Conservation (phyloP, 2,329 filamentous ascomycete genomes). For the Trichoderma hamatum region DNA sequence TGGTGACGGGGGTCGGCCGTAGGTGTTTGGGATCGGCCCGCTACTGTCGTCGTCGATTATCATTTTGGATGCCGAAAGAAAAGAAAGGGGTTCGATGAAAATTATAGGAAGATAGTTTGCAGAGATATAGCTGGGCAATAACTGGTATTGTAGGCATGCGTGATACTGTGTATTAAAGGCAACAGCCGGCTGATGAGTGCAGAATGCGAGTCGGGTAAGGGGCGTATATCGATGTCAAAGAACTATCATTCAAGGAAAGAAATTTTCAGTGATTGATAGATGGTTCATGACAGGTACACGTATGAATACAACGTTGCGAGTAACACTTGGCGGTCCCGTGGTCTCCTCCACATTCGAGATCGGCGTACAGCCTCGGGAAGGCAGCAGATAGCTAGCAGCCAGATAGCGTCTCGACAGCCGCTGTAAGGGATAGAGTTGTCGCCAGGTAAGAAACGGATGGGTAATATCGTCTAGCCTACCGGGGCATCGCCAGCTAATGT, state of each 20-base stretch:
- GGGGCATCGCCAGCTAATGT: conserved; percentile 27
- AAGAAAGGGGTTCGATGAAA: not conserved
- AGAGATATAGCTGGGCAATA: not conserved
- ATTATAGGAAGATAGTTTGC: not conserved
- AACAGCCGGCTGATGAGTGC: not conserved
- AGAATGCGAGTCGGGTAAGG: not conserved
- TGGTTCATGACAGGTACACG: not conserved
- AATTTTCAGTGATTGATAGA: not conserved
- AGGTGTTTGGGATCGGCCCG: not conserved
- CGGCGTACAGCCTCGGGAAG: not conserved
- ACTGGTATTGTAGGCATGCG: not conserved
- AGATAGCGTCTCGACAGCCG: not conserved
- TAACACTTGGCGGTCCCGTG: not conserved
- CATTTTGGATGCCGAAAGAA: not conserved
- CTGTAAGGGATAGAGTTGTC: not conserved
- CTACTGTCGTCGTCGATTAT: conserved; percentile 22
- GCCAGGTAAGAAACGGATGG: not conserved
- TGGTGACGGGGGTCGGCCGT: conserved; percentile 34
- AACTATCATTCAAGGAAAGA: not conserved
- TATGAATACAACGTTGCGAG: not conserved
- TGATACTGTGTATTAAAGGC: not conserved
- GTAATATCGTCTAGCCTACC: conserved; percentile 17
- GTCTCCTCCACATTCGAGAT: not conserved
- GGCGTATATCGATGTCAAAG: not conserved
- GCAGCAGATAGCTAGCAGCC: not conserved